Conservation (phyloP, 2,329 filamentous ascomycete genomes). For the Truncatella angustata region DNA sequence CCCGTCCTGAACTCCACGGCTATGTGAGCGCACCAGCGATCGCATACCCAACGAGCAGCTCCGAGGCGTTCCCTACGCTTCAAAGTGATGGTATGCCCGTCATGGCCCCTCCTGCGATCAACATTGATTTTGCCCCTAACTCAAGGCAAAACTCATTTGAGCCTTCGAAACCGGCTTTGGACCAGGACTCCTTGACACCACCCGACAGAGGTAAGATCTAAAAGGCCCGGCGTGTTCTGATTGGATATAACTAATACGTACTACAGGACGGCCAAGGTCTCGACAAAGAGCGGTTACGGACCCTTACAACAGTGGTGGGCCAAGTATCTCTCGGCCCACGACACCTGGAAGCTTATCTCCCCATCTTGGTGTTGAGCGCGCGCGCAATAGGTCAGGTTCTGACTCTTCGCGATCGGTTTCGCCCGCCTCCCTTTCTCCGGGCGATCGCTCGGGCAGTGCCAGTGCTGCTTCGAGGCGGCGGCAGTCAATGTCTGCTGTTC, state of each 20-base stretch:
- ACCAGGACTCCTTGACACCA: conserved; percentile 79
- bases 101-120: conserved; percentile 92
- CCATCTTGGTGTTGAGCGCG: conserved; percentile 44
- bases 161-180: conserved; percentile 61
- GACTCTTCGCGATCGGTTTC: conserved; percentile 35
- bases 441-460: conserved; percentile 51
- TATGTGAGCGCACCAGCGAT: conserved; percentile 43
- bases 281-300: conserved; percentile 59
- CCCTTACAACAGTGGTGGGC: conserved; percentile 52
- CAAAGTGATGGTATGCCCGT: conserved; percentile 54
- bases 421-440: conserved; percentile 55
- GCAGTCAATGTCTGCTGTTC: conserved; percentile 63
- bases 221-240: not conserved
- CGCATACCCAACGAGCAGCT: conserved; percentile 33
- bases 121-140: conserved; percentile 85
- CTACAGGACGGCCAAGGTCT: conserved; percentile 44
- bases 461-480: conserved; percentile 46
- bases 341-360: conserved; percentile 47
- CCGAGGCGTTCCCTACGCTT: conserved; percentile 53
- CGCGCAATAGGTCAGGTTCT: conserved; percentile 41
- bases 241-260: not conserved
- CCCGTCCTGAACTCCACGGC: conserved; percentile 34
- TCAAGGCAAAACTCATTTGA: conserved; percentile 66
- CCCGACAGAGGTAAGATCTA: conserved; percentile 62
- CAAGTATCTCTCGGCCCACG: conserved; percentile 37